Conservation (phyloP, 305 asterid species). For the Solanum hybrid region DNA sequence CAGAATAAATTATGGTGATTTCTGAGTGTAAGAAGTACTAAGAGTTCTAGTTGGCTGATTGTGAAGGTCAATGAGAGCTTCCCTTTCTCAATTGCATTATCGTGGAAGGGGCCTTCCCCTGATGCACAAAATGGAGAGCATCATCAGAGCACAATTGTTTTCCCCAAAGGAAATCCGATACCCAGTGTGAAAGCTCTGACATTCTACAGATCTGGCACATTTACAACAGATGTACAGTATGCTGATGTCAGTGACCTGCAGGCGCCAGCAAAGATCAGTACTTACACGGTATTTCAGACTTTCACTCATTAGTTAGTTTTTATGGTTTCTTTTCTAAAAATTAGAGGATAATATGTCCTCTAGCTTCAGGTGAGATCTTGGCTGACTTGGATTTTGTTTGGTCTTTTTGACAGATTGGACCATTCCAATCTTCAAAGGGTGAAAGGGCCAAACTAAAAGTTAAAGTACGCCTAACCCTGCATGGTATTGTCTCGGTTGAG, state of each 20-base stretch:
- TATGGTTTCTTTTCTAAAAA: not conserved
- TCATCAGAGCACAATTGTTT: constrained; percentile 71
- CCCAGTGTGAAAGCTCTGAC: constrained; percentile 95
- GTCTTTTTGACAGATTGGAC: constrained; percentile 60
- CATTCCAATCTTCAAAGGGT: constrained; percentile 58
- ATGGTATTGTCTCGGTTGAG: constrained; percentile 80
- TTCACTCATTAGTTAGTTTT: not conserved
- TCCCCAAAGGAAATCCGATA: constrained; percentile 86
- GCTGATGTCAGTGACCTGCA: constrained; percentile 77
- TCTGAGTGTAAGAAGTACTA: not conserved
- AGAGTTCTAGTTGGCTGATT: constrained; percentile 26
- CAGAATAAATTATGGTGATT: not conserved
- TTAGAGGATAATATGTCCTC: not conserved
- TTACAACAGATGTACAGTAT: constrained; percentile 63
- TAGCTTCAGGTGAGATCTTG: not conserved
- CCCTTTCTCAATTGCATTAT: constrained; percentile 74
- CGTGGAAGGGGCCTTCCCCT: constrained; percentile 66
- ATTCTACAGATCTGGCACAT: constrained; percentile 73
- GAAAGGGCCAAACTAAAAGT: constrained; percentile 74
- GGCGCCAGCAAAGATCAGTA: constrained; percentile 76
- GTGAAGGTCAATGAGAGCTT: constrained; percentile 73
- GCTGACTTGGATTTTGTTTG: not conserved
- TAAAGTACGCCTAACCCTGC: constrained; percentile 70
- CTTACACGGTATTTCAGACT: constrained; percentile 57
- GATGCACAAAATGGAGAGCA: constrained; percentile 71